Evolutionary conservation across 225 moss, liverwort and hornwort species (phyloP).

Genomic region (Asterella californica): DNA sequence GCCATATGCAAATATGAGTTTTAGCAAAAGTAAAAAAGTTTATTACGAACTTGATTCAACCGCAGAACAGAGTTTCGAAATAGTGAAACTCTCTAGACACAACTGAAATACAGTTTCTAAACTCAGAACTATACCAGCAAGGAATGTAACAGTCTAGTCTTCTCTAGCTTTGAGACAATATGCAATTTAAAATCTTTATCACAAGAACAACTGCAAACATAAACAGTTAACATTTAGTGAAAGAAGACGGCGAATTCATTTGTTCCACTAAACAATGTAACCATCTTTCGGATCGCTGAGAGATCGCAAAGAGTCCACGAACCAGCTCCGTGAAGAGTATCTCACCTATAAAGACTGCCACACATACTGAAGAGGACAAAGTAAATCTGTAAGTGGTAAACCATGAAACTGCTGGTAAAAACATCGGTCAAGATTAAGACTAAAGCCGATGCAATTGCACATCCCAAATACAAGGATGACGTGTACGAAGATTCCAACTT

Average conservation of each 20-base stretch:
- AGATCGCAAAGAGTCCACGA: background rate
- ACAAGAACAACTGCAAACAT: constrained; percentile 73
- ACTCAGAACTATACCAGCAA: too few species aligned
- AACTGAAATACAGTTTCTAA: too few species aligned
- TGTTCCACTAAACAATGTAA: background rate
- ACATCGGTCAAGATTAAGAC: constrained; percentile 72
- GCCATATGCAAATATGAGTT: too few species aligned
- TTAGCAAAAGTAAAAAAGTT: too few species aligned
- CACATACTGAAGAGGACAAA: constrained; percentile 80
- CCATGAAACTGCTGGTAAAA: constrained; percentile 87
- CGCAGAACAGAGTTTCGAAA: too few species aligned
- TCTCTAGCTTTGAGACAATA: too few species aligned
- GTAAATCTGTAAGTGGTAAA: constrained; percentile 94
- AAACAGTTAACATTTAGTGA: background rate
- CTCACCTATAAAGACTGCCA: constrained; percentile 80
- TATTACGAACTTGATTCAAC: too few species aligned
- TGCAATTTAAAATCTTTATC: too few species aligned
- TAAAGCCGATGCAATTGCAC: constrained; percentile 84
- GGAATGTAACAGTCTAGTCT: too few species aligned
- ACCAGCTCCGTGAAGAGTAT: background rate
- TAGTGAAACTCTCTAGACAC: too few species aligned
- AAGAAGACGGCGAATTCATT: background rate
- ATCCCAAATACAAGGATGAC: constrained; percentile 80
- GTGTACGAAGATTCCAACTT: constrained; percentile 65
- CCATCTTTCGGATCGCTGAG: background rate